phyloP scores from a whole-genome alignment of 176 grass and related monocot genomes.

The Alloteropsis semialata region DNA sequence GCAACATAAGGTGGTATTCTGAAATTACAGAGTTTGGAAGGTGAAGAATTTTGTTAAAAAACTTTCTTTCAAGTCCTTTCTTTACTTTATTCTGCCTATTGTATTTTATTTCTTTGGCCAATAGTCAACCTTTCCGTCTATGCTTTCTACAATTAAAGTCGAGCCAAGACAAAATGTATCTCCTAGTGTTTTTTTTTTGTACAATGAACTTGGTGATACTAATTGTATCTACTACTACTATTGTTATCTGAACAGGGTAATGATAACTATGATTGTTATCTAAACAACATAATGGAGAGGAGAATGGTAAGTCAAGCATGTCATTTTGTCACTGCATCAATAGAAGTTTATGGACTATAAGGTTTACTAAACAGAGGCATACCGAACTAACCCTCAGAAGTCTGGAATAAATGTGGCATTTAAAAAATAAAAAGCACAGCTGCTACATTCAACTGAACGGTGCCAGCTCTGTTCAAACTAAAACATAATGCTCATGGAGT shows the following conservation, averaged over 20 bases:
- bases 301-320: neutral
- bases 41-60: no score
- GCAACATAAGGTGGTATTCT: no score
- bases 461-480: no score
- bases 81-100: neutral
- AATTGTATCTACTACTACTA: neutral
- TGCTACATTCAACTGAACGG: no score
- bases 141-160: neutral
- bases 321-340: no score
- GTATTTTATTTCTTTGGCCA: neutral
- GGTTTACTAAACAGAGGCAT: no score
- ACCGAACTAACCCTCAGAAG: no score
- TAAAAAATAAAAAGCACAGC: no score
- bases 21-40: no score
- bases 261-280: neutral
- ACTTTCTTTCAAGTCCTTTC: slow-evolving; percentile 67
- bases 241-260: slow-evolving; percentile 6
- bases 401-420: no score
- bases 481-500: no score
- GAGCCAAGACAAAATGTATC: neutral
- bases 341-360: no score
- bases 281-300: neutral
- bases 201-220: neutral
- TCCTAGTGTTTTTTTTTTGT: neutral
- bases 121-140: neutral